phyloP scores from a whole-genome alignment of 352 stramenopile species.

The Phytopythium oedochilum region DNA sequence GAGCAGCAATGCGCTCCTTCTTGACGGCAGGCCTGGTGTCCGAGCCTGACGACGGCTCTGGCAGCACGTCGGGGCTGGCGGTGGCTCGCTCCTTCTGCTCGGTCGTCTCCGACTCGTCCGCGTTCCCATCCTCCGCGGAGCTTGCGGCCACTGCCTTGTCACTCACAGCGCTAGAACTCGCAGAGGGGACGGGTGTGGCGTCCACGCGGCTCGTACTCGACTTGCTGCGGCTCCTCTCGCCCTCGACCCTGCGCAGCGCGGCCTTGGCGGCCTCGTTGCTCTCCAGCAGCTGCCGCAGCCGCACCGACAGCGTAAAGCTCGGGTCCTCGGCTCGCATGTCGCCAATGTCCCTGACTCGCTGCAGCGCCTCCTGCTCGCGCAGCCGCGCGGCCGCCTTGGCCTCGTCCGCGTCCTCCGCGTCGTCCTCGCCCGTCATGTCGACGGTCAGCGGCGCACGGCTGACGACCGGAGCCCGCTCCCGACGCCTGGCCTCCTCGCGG shows the following conservation, averaged over 20 bases:
- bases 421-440: not conserved
- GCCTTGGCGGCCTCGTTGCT: slow-evolving; percentile 16
- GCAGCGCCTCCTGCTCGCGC: slow-evolving; percentile 17
- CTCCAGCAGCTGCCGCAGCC: slow-evolving; percentile 40
- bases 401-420: not conserved
- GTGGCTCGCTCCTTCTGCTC: not conserved
- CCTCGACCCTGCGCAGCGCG: not conserved
- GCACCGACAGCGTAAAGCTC: slow-evolving; percentile 26
- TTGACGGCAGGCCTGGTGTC: no score
- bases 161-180: no score
- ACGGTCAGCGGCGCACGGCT: not conserved
- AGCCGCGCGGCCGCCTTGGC: not conserved
- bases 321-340: slow-evolving; percentile 68
- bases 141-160: not conserved
- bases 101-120: not conserved
- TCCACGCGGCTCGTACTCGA: slow-evolving; percentile 8
- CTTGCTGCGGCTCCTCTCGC: not conserved
- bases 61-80: no score
- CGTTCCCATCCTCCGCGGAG: not conserved
- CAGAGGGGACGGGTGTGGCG: no score
- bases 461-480: not conserved
- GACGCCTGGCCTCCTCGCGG: not conserved
- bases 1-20: not conserved
- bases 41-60: no score
- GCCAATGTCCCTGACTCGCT: slow-evolving; percentile 56